Evolutionary conservation across 2,329 filamentous ascomycete genomes (phyloP).

Genomic region (Talaromyces sp.): DNA sequence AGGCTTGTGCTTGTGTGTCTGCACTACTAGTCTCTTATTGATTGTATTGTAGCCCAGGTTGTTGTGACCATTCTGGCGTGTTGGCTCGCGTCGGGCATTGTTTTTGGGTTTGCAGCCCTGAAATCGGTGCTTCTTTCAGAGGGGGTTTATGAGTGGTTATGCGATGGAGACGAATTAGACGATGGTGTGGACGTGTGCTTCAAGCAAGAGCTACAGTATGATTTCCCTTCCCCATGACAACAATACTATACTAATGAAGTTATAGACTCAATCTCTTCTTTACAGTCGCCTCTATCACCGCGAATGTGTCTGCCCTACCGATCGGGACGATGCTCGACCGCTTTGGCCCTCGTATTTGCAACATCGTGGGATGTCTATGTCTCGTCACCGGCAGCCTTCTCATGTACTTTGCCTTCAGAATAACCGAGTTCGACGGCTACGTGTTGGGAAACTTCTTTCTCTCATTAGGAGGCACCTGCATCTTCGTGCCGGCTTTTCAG

Average conservation of each 20-base stretch:
- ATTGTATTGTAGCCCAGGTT: slow-evolving; percentile 55
- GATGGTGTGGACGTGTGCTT: slow-evolving; percentile 54
- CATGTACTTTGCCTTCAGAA: slow-evolving; percentile 65
- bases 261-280: slow-evolving; percentile 80
- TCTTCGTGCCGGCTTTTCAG: slow-evolving; percentile 79
- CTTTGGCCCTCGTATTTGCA: slow-evolving; percentile 75
- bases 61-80: slow-evolving; percentile 67
- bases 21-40: not conserved
- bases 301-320: slow-evolving; percentile 80
- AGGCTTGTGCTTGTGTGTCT: not conserved
- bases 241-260: slow-evolving; percentile 14
- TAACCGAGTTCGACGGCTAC: slow-evolving; percentile 68
- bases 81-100: slow-evolving; percentile 72
- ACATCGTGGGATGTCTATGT: slow-evolving; percentile 65
- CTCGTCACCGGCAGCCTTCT: slow-evolving; percentile 67
- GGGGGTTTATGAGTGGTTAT: slow-evolving; percentile 67
- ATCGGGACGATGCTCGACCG: slow-evolving; percentile 81
- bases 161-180: slow-evolving; percentile 53
- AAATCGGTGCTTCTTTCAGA: slow-evolving; percentile 77
- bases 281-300: slow-evolving; percentile 80
- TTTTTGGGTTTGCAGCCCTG: slow-evolving; percentile 81
- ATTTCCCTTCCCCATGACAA: not conserved
- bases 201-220: slow-evolving; percentile 54
- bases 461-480: slow-evolving; percentile 73
- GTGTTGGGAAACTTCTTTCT: slow-evolving; percentile 73